Percentiles rank a stretch among this genome's conserved stretches.
phyloP scores from a whole-genome alignment of 305 asterid genomes.

The Solanum aculeatissimum region DNA sequence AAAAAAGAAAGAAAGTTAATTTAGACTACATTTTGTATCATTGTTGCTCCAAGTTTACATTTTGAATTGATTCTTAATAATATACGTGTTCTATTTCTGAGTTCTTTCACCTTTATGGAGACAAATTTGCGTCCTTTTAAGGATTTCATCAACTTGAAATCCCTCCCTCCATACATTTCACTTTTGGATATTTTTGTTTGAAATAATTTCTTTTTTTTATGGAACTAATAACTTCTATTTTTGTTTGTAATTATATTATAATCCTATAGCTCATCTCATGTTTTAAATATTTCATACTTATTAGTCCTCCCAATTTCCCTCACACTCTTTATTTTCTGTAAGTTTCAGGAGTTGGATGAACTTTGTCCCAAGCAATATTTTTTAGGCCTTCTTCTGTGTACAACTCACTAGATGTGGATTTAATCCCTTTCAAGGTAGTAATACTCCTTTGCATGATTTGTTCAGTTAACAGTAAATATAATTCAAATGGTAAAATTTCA shows the following conservation, averaged over 20 bases:
- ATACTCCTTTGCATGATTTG: background rate
- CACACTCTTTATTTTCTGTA: background rate
- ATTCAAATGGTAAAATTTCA: background rate
- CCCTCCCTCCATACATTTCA: background rate
- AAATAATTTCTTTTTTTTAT: too few species aligned
- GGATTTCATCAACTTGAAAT: background rate
- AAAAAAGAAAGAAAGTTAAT: background rate
- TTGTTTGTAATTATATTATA: too few species aligned
- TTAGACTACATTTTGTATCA: background rate
- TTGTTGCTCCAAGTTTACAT: background rate
- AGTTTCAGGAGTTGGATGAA: background rate
- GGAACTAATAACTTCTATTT: too few species aligned
- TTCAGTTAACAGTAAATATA: background rate
- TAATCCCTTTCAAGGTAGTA: background rate
- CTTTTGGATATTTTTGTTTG: background rate
- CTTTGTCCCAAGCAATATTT: background rate
- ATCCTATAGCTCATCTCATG: too few species aligned
- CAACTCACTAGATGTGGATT: background rate
- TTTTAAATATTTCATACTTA: background rate
- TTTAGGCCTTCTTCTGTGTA: background rate
- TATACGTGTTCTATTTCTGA: background rate
- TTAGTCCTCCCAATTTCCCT: background rate
- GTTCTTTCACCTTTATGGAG: background rate
- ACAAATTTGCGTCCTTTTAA: background rate
- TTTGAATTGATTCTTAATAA: background rate